A percentile compares a stretch with the other conserved stretches of the same genome.
Conservation (phyloP, 306 rosid genomes). For the Pterocarpus santalinus region DNA sequence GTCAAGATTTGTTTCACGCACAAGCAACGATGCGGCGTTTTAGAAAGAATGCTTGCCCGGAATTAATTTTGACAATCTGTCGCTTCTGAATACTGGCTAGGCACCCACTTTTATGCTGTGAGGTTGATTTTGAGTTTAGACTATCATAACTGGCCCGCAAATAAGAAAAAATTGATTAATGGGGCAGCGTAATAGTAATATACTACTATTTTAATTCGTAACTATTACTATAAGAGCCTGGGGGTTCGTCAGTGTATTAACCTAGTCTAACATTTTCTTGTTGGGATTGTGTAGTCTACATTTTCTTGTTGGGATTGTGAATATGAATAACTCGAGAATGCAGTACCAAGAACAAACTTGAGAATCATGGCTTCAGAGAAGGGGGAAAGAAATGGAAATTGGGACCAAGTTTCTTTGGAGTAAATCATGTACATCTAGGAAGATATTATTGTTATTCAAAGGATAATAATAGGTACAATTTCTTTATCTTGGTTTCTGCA, state of each 20-base stretch:
- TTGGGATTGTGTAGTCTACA: neutral
- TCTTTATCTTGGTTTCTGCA: slow-evolving; percentile 36
- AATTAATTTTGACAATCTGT: slow-evolving; percentile 3
- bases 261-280: neutral
- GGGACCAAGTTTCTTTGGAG: slow-evolving; percentile 21
- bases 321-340: neutral
- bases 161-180: neutral
- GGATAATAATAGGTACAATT: slow-evolving; percentile 38
- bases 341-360: too few relatives aligned
- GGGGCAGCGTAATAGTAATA: neutral
- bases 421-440: slow-evolving; percentile 18
- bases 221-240: neutral
- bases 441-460: slow-evolving; percentile 37
- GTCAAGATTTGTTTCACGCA: slow-evolving; percentile 6
- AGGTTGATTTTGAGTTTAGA: neutral
- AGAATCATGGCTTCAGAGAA: neutral
- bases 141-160: neutral
- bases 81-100: neutral
- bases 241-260: neutral
- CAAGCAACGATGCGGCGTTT: slow-evolving; percentile 31
- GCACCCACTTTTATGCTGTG: slow-evolving; percentile 13
- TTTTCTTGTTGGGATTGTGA: neutral
- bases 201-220: neutral
- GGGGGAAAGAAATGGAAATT: too few relatives aligned
- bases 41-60: slow-evolving; percentile 22